A percentile compares a stretch with the other conserved stretches of the same genome.
Conservation (phyloP, 768 basidiomycete genomes). For the Infundibulicybe gibba region DNA sequence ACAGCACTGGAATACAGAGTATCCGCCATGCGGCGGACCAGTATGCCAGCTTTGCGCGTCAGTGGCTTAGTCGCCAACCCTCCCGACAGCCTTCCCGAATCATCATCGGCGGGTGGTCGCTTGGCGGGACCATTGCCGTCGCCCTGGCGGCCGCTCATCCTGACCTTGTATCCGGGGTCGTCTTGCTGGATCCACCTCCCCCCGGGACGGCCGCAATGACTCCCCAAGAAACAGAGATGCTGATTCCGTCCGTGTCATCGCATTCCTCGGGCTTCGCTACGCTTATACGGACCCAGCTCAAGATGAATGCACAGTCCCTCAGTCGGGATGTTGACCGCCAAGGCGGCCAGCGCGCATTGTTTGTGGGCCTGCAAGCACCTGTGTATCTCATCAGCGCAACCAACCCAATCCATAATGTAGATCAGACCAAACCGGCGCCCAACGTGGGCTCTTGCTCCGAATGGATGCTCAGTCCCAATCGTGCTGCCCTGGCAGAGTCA, state of each 20-base stretch:
- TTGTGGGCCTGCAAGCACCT: background rate
- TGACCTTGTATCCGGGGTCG: constrained; percentile 3
- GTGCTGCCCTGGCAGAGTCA: background rate
- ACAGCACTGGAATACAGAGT: background rate
- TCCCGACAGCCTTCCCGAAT: background rate
- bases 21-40: background rate
- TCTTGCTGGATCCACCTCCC: constrained; percentile 1
- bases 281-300: background rate
- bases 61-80: background rate
- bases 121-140: constrained; percentile 3
- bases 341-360: background rate
- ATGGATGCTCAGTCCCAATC: background rate
- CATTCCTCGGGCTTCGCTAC: background rate
- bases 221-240: background rate
- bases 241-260: background rate
- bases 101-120: constrained; percentile 4
- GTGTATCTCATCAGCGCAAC: background rate
- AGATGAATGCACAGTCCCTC: background rate
- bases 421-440: background rate
- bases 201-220: constrained; percentile 2
- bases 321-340: background rate
- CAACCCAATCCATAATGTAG: background rate
- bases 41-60: constrained; percentile 1
- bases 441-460: background rate
- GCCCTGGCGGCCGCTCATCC: constrained; percentile 2